Percentiles rank a stretch among this genome's conserved stretches.
Conservation (phyloP, 192 early-diverging fungal genomes). For the Coemansia sp. region DNA sequence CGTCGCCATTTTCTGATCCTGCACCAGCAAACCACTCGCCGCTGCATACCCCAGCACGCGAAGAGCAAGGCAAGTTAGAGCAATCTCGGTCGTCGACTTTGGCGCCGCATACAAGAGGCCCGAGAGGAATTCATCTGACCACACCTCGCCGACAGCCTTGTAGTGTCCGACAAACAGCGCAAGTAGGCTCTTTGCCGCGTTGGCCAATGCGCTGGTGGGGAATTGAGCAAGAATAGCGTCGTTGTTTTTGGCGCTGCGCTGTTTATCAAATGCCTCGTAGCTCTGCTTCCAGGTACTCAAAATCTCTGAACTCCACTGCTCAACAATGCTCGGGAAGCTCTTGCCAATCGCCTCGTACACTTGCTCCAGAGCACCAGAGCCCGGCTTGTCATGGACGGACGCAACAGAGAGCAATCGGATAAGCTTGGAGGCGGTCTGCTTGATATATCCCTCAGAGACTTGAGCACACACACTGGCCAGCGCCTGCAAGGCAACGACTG, state of each 20-base stretch:
- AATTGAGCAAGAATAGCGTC: conserved; percentile 35
- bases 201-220: conserved; percentile 27
- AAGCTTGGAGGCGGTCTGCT: conserved; percentile 9
- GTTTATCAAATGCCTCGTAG: conserved; percentile 20
- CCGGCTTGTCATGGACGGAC: conserved; percentile 32
- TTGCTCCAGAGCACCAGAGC: conserved; percentile 21
- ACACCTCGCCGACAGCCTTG: conserved; percentile 19
- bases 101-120: conserved; percentile 10
- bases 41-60: conserved; percentile 46
- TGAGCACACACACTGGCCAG: conserved; percentile 35
- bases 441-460: conserved; percentile 17
- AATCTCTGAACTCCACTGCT: conserved; percentile 23
- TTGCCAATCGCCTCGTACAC: conserved; percentile 29
- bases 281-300: conserved; percentile 19
- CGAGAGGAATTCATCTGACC: conserved; percentile 33
- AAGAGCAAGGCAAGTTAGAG: conserved; percentile 31
- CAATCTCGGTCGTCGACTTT: conserved; percentile 18
- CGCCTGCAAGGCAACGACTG: conserved; percentile 32
- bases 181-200: conserved; percentile 35
- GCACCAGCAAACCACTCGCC: conserved; percentile 7
- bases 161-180: conserved; percentile 35
- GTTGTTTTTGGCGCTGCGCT: conserved; percentile 21
- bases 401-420: conserved; percentile 28
- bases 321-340: conserved; percentile 21
- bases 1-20: conserved; percentile 13